A percentile compares a stretch with the other conserved stretches of the same genome.
These are phyloP conservation scores for Rhodotorula diobovata DNA, from an alignment of 768 basidiomycete genomes.

Conservation along the genomic window DNA sequence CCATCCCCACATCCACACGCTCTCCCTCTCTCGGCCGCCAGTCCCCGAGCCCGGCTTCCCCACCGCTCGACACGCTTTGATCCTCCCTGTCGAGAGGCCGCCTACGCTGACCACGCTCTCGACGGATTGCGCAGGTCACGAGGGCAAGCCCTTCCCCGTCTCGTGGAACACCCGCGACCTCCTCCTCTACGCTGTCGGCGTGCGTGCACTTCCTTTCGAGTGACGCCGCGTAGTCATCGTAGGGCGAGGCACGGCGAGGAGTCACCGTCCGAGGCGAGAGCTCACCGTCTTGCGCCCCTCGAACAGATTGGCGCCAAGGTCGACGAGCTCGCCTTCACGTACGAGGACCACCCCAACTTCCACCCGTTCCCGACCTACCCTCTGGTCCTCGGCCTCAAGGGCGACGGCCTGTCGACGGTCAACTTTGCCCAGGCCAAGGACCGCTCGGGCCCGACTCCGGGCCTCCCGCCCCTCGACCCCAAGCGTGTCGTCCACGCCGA, in stretches of 20 bases:
- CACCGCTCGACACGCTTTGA: no score
- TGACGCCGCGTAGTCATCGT: no score
- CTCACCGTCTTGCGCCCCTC: neutral
- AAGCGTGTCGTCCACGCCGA: slow-evolving; percentile 59
- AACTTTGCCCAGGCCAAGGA: slow-evolving; percentile 59
- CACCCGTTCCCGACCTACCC: slow-evolving; percentile 78
- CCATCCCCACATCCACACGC: no score
- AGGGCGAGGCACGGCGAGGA: no score
- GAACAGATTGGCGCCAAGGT: slow-evolving; percentile 69
- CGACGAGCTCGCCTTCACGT: slow-evolving; percentile 64
- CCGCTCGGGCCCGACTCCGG: slow-evolving; percentile 49
- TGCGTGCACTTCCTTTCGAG: neutral
- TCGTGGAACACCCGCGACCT: slow-evolving; percentile 80
- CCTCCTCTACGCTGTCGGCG: slow-evolving; percentile 57
- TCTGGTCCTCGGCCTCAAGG: slow-evolving; percentile 67
- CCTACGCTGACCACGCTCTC: no score
- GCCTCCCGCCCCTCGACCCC: slow-evolving; percentile 66
- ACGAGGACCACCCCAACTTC: slow-evolving; percentile 59
- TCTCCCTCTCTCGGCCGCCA: no score
- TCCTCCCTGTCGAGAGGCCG: no score
- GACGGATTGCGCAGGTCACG: slow-evolving; percentile 18
- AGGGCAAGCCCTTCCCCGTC: slow-evolving; percentile 54
- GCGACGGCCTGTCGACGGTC: slow-evolving; percentile 63
- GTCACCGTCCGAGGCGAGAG: neutral
- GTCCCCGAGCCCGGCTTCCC: no score